Percentiles rank a stretch among this genome's conserved stretches.
phyloP scores from a whole-genome alignment of 2,329 filamentous ascomycete genomes.

The Dactylellina parvicollis region DNA sequence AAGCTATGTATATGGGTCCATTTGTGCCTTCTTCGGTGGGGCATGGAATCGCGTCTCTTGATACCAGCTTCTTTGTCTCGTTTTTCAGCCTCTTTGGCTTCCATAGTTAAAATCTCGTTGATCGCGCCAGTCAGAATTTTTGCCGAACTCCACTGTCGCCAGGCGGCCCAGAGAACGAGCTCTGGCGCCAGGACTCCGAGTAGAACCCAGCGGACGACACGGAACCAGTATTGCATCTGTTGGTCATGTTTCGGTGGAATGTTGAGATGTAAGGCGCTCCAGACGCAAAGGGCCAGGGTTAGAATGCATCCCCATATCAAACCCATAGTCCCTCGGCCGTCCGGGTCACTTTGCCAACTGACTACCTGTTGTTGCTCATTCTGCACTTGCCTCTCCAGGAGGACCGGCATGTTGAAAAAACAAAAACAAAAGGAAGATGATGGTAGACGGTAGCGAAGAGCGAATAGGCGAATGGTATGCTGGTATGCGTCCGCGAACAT shows the following conservation, averaged over 20 bases:
- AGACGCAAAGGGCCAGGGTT: conserved; percentile 28
- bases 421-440: neutral
- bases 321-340: conserved; percentile 23
- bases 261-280: conserved; percentile 28
- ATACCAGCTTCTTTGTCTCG: neutral
- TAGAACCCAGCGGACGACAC: conserved; percentile 28
- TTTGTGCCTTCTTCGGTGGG: conserved; percentile 9
- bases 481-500: neutral
- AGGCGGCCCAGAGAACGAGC: conserved; percentile 50
- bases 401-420: conserved; percentile 1
- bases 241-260: conserved; percentile 25
- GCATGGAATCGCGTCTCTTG: neutral
- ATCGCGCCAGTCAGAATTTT: conserved; percentile 13
- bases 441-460: neutral
- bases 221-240: conserved; percentile 6
- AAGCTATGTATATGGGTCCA: conserved; percentile 56
- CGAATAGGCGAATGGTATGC: neutral
- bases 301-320: conserved; percentile 26
- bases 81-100: conserved; percentile 10
- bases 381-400: conserved; percentile 16
- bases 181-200: conserved; percentile 51
- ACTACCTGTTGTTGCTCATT: neutral
- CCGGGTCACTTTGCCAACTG: conserved; percentile 17
- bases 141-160: conserved; percentile 47
- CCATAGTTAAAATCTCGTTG: neutral